A percentile compares a stretch with the other conserved stretches of the same genome.
Evolutionary conservation across 2,329 filamentous ascomycete genomes (phyloP).

Genomic region (Stemphylium beticola): DNA sequence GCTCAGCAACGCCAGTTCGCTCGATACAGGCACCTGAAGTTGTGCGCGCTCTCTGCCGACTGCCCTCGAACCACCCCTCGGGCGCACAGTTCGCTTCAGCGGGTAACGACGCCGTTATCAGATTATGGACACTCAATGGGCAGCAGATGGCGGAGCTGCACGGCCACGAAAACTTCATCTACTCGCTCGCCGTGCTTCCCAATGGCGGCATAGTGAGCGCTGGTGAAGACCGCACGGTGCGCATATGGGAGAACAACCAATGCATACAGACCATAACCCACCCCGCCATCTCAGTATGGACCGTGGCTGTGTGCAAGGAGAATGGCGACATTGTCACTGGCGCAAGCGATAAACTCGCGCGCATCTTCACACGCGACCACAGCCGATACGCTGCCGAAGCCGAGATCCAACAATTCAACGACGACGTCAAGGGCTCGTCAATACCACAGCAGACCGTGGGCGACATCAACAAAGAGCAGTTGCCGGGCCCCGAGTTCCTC

Average conservation of each 20-base stretch:
- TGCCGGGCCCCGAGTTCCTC: constrained; percentile 88
- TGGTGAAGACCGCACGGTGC: constrained; percentile 91
- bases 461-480: constrained; percentile 84
- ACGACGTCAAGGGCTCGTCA: constrained; percentile 79
- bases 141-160: constrained; percentile 76
- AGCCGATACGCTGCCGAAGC: constrained; percentile 73
- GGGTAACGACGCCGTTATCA: constrained; percentile 88
- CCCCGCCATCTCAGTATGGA: constrained; percentile 95
- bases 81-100: constrained; percentile 94
- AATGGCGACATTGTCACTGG: constrained; percentile 94
- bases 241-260: constrained; percentile 81
- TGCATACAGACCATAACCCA: constrained; percentile 97
- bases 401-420: constrained; percentile 76
- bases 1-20: constrained; percentile 67
- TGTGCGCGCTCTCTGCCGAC: constrained; percentile 83
- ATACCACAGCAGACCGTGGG: constrained; percentile 85
- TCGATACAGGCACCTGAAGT: constrained; percentile 75
- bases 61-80: constrained; percentile 77
- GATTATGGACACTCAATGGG: constrained; percentile 84
- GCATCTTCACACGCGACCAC: constrained; percentile 78
- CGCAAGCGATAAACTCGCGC: constrained; percentile 83
- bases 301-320: constrained; percentile 79
- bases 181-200: constrained; percentile 77
- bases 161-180: constrained; percentile 95
- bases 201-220: constrained; percentile 88